Evolutionary conservation across 192 early-diverging fungal species (phyloP), one percentile per base, ranked within the genome.

Genomic region (Tieghemiomyces parasiticus): DNA sequence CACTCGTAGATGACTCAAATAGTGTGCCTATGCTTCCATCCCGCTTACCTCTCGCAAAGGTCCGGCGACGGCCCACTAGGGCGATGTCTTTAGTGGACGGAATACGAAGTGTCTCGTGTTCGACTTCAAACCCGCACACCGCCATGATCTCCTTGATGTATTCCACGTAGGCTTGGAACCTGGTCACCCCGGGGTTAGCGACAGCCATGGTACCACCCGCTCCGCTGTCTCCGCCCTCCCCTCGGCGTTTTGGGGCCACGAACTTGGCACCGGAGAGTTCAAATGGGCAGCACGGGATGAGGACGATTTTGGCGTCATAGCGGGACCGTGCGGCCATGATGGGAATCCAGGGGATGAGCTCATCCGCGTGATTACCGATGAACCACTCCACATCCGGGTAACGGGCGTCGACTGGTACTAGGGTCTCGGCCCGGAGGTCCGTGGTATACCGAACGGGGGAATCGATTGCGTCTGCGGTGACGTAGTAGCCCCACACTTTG

Each of bases 321-420:
- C 44, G 50, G 14, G 70, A 64, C 38, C 68, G 65, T 0, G 81
- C 69, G 1, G 87, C 83, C 34, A 90, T 84, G 28, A 88, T 79
- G 19, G 90, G 88, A 28, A 89, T 82, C 83, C 90, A 92, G 24
- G 86, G 83, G 14, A 84, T 85, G 31, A 92, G 71, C 64, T 92
- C 90, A 65, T 92, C 90, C 2, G 90, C 83, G 61, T 92, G 90
- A 73, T 92, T 92, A 4, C 87, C 90, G 58, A 92, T 84, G 24
- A 92, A 67, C 88, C 89, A 92, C 59, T 84, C 78, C 19, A 64
- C 71, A 38, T 78, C 70, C 9, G 71, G 68, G 48, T 75, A 81
- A 25, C 46, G 50, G 35, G 59, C 72, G 19, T 64, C 64, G 14
- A 68, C 60, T 9, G 83, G 83, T 20, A 76, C 67, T 3, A 92